Evolutionary conservation across 2,329 filamentous ascomycete species (phyloP).

Genomic region (Calonectria pauciramosa): DNA sequence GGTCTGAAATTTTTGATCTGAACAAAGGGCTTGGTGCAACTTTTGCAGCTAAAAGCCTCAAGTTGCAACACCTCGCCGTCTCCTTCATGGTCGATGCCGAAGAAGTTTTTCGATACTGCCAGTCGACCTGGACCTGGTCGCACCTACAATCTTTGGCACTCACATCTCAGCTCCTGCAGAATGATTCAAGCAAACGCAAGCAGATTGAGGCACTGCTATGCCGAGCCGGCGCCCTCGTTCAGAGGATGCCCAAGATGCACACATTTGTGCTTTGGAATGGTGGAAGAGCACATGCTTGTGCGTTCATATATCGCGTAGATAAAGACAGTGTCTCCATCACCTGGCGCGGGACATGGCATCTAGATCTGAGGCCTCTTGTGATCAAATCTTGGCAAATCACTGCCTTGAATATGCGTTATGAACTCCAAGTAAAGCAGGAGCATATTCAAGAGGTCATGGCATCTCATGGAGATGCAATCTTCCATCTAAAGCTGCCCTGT

Average conservation of each 20-base stretch:
- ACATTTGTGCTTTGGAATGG: conserved; percentile 53
- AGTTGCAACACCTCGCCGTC: conserved; percentile 46
- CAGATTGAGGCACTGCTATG: conserved; percentile 42
- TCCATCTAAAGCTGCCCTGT: conserved; percentile 48
- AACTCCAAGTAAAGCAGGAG: conserved; percentile 44
- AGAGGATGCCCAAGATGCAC: conserved; percentile 48
- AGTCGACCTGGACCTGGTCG: conserved; percentile 44
- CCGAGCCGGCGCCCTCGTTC: conserved; percentile 39
- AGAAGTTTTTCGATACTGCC: conserved; percentile 45
- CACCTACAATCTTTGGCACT: conserved; percentile 49
- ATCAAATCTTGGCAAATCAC: conserved; percentile 35
- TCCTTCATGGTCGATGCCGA: conserved; percentile 47
- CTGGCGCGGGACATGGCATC: conserved; percentile 51
- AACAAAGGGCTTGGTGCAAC: conserved; percentile 24
- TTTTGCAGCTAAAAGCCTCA: conserved; percentile 45
- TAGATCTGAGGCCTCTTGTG: conserved; percentile 43
- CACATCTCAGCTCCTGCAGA: conserved; percentile 48
- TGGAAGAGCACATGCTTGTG: conserved; percentile 45
- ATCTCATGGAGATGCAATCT: conserved; percentile 50
- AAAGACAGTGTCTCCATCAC: conserved; percentile 42
- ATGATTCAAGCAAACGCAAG: conserved; percentile 21
- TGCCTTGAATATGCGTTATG: conserved; percentile 21
- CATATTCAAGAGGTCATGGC: conserved; percentile 32
- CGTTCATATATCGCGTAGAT: conserved; percentile 49
- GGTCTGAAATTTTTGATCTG: conserved; percentile 22